Evolutionary conservation across 2,329 filamentous ascomycete genomes (phyloP).

Genomic region (Didymella pomorum): DNA sequence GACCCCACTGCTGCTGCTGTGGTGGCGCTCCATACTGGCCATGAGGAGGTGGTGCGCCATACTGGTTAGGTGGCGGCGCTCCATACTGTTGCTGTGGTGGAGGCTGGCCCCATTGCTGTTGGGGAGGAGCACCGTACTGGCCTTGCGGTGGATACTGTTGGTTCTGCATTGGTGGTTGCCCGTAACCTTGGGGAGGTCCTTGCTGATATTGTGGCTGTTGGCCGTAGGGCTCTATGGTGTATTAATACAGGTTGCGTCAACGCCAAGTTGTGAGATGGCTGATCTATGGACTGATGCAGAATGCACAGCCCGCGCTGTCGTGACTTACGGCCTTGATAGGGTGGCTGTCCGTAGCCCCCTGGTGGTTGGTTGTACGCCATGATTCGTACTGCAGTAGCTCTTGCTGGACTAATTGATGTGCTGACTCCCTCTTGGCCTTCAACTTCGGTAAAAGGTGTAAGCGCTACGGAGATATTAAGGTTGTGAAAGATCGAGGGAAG

Average conservation of each 20-base stretch:
- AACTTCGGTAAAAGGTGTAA: slow-evolving; percentile 7
- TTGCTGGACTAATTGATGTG: neutral
- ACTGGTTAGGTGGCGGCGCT: slow-evolving; percentile 45
- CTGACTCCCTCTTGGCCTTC: neutral
- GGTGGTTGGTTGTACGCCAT: slow-evolving; percentile 38
- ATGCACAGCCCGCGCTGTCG: slow-evolving; percentile 20
- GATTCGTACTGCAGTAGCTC: neutral
- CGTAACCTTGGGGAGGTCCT: slow-evolving; percentile 28
- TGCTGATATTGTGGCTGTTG: slow-evolving; percentile 38
- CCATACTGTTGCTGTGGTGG: slow-evolving; percentile 42
- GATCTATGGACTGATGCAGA: slow-evolving; percentile 1
- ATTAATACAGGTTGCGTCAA: slow-evolving; percentile 29
- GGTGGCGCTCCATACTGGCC: slow-evolving; percentile 43
- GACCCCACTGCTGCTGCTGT: slow-evolving; percentile 28
- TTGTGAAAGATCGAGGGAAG: neutral
- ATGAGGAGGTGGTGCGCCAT: slow-evolving; percentile 35
- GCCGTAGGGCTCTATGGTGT: slow-evolving; percentile 34
- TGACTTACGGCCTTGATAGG: slow-evolving; percentile 44
- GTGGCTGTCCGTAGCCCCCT: slow-evolving; percentile 38
- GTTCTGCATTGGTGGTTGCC: slow-evolving; percentile 47
- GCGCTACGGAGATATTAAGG: slow-evolving; percentile 7
- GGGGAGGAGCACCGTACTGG: slow-evolving; percentile 49
- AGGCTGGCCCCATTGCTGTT: slow-evolving; percentile 38
- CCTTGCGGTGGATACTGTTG: slow-evolving; percentile 37
- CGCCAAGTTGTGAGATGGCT: slow-evolving; percentile 23